Conservation (phyloP, 257 asterid genomes). For the Solanum chilense region DNA sequence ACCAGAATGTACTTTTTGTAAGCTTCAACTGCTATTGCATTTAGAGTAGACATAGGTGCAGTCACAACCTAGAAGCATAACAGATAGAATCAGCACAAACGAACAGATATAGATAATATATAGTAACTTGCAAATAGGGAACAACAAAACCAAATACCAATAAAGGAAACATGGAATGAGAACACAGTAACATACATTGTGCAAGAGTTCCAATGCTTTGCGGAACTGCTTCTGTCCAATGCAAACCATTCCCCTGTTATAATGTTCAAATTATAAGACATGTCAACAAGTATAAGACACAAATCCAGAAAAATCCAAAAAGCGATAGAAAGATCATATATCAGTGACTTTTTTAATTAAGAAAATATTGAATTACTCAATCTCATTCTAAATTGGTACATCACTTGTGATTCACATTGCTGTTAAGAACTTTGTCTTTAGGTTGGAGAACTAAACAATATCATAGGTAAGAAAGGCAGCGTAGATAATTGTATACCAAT, state of each 20-base stretch:
- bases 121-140: not conserved
- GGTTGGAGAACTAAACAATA: not conserved
- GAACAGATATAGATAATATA: not conserved
- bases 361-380: not conserved
- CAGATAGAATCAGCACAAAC: not conserved
- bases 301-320: not conserved
- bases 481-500: not conserved
- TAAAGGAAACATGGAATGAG: not conserved
- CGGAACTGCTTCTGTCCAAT: slow-evolving; percentile 77
- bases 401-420: not conserved
- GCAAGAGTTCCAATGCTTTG: slow-evolving; percentile 83
- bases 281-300: not conserved
- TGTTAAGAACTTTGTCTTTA: not conserved
- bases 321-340: not conserved
- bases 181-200: slow-evolving; percentile 45
- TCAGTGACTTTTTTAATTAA: not conserved
- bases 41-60: slow-evolving; percentile 76
- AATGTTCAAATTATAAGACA: slow-evolving; percentile 4
- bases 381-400: not conserved
- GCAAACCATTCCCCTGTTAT: slow-evolving; percentile 82
- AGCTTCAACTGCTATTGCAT: slow-evolving; percentile 93
- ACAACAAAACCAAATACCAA: not conserved
- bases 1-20: slow-evolving; percentile 84
- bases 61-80: slow-evolving; percentile 69
- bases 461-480: not conserved